Evolutionary conservation across 495 filamentous ascomycete species (phyloP), one percentile per base, ranked within the genome.

Genomic region (Penicillium goetzii): DNA sequence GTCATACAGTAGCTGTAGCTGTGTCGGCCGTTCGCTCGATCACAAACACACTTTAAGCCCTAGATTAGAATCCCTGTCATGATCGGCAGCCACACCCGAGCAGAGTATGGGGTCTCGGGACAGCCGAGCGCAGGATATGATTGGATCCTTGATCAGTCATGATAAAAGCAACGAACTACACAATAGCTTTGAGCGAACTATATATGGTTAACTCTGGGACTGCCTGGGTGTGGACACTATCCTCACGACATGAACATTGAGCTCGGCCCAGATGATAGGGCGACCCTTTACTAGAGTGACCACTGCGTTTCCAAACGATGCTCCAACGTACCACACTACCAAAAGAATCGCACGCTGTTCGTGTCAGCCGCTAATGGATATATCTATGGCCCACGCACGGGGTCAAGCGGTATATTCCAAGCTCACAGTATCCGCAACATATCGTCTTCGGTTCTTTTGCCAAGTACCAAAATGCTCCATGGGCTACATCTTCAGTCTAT

Each of bases 241-340:
- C 4, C 40, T 58, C 12, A 68, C 54, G 14, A 60, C 65, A n/a
- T n/a, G 2, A 40, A 71, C 43, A 53, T 51, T 32, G 52, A 72
- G 19, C 26, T 69, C n/a, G 41, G 67, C 3, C 25, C 36, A 0
- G 15, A 63, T 40, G 28, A 6, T 30, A 6, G 28, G 6, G 28
- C 28, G 28, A 30, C 28, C 28, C 2, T 3, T 30, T 30, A 3
- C 28, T 30, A 2, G 28, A 30, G 6, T 3, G 6, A 30, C 28
- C 28, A 3, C 28, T 30, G 28, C 28, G 6, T 6, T 30, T 30
- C 6, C 6, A 30, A 30, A 30, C 28, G 28, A 30, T 30, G 28
- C 28, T 30, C 6, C 28, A 30, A 30, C 2, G 6, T 30, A 3
- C 28, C 6, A 30, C 28, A 30, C 28, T 6, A 6, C 6, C 6